Base-by-base conservation (phyloP, 805 yeast genomes). In the Tetrapisispora iriomotensis region DNA sequence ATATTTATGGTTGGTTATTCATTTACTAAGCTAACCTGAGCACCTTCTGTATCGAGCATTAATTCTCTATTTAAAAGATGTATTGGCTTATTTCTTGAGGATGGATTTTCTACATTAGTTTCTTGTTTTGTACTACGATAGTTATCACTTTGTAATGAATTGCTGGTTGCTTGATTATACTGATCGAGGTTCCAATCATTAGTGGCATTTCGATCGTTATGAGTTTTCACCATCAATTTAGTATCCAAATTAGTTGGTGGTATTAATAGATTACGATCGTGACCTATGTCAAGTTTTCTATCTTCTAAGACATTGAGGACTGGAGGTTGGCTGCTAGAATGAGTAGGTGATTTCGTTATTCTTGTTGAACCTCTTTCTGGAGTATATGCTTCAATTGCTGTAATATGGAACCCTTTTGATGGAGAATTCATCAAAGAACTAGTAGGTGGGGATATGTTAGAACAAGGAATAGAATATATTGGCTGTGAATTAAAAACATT, bases 101-200 rank as follows among this genome's bases (percentile, higher is more conserved):
- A 19, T n/a, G 33, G 14, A 18, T 3, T 6, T 7, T 12, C 23
- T 8, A 10, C 34, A 20, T n/a, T n/a, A n/a, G n/a, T n/a, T n/a
- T n/a, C n/a, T n/a, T n/a, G n/a, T n/a, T n/a, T n/a, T n/a, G n/a
- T n/a, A n/a, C n/a, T n/a, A n/a, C n/a, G n/a, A n/a, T n/a, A n/a
- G n/a, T n/a, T n/a, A n/a, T n/a, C n/a, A n/a, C n/a, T n/a, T n/a
- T n/a, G n/a, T n/a, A 21, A 23, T 9, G 64, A 63, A 3, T 64
- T 59, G 34, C 58, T 60, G 31, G 54, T 58, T 2, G 53, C 58
- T 4, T 77, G 72, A 32, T 74, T 66, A 41, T 88, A 78, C 51
- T 87, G 95, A 52, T 87, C 84, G 62, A 83, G 79, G 55, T 82
- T 84, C 96, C 96, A 86, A 43, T 88, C 74, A 14, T 95, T 95